Evolutionary conservation across 148 eudicot genomes (phyloP), one percentile per base, ranked within the genome.

Genomic region (Heliosperma pusillum): DNA sequence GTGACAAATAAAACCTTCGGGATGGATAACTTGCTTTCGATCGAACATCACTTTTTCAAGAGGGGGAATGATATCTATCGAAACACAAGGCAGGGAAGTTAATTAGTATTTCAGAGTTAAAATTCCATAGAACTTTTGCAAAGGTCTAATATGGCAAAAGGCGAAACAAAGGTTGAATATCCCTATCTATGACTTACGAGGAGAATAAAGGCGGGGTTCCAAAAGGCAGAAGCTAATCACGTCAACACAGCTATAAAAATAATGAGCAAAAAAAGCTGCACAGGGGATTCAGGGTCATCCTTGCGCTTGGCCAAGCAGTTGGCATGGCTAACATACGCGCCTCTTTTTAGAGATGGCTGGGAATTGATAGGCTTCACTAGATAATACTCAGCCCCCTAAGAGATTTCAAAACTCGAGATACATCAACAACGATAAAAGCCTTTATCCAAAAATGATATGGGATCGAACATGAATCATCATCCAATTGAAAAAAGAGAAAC

Each of bases 211-310:
- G 19, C 24, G 12, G 22, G 24, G 52, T n/a, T 33, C 36, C 70
- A 66, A 36, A 66, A 16, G 52, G 10, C 24, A 36, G 45, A 52
- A 66, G 21, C 10, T 25, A 66, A 4, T 5, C 0, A 42, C 70
- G 3, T 36, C 50, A 19, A n/a, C 70, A 36, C 0, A 66, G 52
- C 9, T 16, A 16, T 66, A 66, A 5, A 4, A 5, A 36, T 40
- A 52, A n/a, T 66, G 52, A 66, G 70, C 52, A 42, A 66, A 36
- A 66, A 66, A 13, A 66, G 45, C 45, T 66, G 26, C 25, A 66
- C 24, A 36, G 47, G 70, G 12, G 70, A 17, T n/a, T 40, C 52
- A 36, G 70, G 70, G 52, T 40, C 25, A 42, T 42, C 22, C 24
- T 66, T 66, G 12, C 50, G 26, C 70, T 66, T 66, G 0, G 70